Evolutionary conservation across 2,329 filamentous ascomycete genomes (phyloP), one percentile per base, ranked within the genome.

Genomic region (Celoporthe dispersa): DNA sequence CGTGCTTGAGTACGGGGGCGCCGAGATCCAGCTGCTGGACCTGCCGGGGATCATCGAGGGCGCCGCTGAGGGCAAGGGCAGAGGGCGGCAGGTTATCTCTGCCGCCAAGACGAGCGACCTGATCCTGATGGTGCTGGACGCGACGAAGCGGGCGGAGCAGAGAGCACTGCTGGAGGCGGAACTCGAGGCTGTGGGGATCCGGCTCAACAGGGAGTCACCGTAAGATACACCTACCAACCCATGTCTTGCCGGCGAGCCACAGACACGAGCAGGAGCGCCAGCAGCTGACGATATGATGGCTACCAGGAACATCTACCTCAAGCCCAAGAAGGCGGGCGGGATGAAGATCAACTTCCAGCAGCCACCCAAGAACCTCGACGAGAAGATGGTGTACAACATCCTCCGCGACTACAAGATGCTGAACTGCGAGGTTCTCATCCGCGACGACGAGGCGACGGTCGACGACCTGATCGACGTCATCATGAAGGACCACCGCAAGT

Each of bases 401-500:
- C 86, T 99, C 65, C 92, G 94, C 75, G 96, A 99, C 86, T 99
- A 99, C 89, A 98, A 98, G 84, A 94, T 99, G 76, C 88, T 99
- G 71, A 99, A 99, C 84, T 96, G 92, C 82, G 96, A 99, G 80
- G 94, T 99, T 0, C 88, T 99, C 31, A 90, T 99, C 22, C 92
- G 96, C 76, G 96, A 99, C 79, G 96, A 99, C 78, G 90, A 97
- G 79, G 94, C 92, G 55, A 98, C 96, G 0, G 94, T 99, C 48
- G 96, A 99, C 83, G 95, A 99, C 81, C 92, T 99, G 80, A 99
- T 99, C 83, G 96, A 99, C 80, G 94, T 98, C 72, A 98, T 99
- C 82, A 98, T 98, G 95, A 97, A 96, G 81, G 94, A 98, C 79
- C 96, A 99, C 84, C 87, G 96, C 78, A 99, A 97, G 81, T 99